Evolutionary conservation across 768 basidiomycete species (phyloP), one percentile per base, ranked within the genome.

Genomic region (Albatrellus ellisii): DNA sequence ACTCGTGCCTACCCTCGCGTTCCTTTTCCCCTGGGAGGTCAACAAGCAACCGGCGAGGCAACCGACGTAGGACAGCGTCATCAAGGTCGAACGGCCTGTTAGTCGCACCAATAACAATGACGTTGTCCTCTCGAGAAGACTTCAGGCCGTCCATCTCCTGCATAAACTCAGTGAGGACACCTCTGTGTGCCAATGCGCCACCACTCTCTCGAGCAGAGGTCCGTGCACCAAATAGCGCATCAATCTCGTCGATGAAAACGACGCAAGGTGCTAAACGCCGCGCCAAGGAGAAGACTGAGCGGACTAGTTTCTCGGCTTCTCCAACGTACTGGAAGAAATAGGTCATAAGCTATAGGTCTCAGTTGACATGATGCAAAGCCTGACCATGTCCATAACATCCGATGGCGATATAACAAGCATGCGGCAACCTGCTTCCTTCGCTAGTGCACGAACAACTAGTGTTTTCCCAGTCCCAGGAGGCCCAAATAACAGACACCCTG

Each of bases 121-220:
- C 77, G 47, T 75, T 76, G 48, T 85, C 77, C 41, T 89, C 83
- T 48, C 71, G 72, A 22, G 77, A 79, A 7, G 83, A 73, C 56
- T 77, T 83, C 44, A 97, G 63, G 2, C 91, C 91, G 53, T 97
- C 91, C 90, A 97, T 94, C 57, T 94, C 89, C 55, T 87, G 85
- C 86, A 91, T 89, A 58, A 89, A 89, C 59, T 91, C 85, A 8
- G 87, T 90, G 56, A 87, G 82, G 39, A 92, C 76, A 34, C 87
- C 83, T 29, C 89, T 70, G 53, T 94, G 89, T 4, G 88, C 87
- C 52, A 83, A 71, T 10, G 76, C 77, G 42, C 88, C 78, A 7
- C 82, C 85, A 29, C 77, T 78, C 40, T 85, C 82, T 9, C 81
- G 71, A 3, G 73, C 71, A 12, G 85, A 80, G 53, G 76, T 70